A percentile compares a stretch with the other conserved stretches of the same genome.
These are phyloP conservation scores for Saitozyma sp. DNA, from an alignment of 768 basidiomycete species.

Conservation along the genomic window DNA sequence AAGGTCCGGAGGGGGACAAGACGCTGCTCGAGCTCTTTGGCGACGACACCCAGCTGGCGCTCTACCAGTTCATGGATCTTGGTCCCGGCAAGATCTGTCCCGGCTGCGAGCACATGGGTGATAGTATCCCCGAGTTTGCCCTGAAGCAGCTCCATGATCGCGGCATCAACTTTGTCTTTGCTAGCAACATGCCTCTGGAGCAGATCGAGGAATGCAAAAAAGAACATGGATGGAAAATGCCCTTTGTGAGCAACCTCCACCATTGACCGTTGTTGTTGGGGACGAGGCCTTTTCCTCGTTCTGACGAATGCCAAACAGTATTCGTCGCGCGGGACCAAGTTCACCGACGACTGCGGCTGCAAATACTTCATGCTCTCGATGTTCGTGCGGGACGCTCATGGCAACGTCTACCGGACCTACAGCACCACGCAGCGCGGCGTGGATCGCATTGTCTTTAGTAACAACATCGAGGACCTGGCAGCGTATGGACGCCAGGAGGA, in stretches of 20 bases:
- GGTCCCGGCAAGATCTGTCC: neutral
- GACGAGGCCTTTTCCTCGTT: too few relatives aligned
- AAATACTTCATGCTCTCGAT: neutral
- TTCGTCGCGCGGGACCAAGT: too few relatives aligned
- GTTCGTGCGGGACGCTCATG: neutral
- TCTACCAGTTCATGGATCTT: neutral
- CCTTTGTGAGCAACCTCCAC: too few relatives aligned
- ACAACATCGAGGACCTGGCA: constrained; percentile 1
- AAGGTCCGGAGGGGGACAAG: neutral
- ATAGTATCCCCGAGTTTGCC: neutral
- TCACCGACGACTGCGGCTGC: too few relatives aligned
- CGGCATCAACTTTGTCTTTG: neutral
- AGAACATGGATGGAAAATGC: too few relatives aligned
- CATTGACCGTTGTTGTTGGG: too few relatives aligned
- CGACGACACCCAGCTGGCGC: neutral
- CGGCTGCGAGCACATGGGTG: neutral
- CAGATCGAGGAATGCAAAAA: neutral
- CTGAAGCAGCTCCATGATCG: neutral
- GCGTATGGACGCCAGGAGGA: neutral
- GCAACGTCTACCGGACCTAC: constrained; percentile 2
- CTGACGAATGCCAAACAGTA: too few relatives aligned
- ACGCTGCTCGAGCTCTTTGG: neutral
- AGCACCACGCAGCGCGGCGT: constrained; percentile 1
- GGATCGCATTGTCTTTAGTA: neutral
- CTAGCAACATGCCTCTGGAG: neutral